Percentiles rank a stretch among this genome's conserved stretches.
phyloP scores from a whole-genome alignment of 768 basidiomycete genomes.

The Mycena venus region DNA sequence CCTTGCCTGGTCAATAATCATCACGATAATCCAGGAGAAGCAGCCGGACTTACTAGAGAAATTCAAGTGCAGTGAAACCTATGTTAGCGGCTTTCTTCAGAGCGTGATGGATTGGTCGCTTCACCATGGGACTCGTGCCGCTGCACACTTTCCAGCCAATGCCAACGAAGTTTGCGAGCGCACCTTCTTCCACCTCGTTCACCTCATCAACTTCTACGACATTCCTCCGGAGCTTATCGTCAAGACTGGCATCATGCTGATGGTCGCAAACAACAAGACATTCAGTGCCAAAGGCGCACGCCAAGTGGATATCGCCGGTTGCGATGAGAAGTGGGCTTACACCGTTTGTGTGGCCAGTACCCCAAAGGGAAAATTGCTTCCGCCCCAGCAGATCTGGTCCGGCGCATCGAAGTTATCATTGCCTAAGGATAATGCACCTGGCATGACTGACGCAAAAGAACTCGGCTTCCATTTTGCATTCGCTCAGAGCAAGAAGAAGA shows the following conservation, averaged over 20 bases:
- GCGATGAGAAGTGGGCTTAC: constrained; percentile 48
- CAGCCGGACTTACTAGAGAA: constrained; percentile 18
- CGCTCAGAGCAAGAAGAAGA: constrained; percentile 35
- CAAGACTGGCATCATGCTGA: constrained; percentile 38
- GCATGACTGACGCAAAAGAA: constrained; percentile 28
- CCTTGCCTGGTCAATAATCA: constrained; percentile 32
- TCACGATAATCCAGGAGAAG: constrained; percentile 22
- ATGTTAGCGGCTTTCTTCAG: constrained; percentile 32
- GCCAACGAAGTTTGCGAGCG: constrained; percentile 10
- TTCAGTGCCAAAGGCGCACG: constrained; percentile 32
- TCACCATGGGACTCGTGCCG: constrained; percentile 32
- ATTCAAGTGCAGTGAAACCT: constrained; percentile 34
- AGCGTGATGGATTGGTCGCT: constrained; percentile 36
- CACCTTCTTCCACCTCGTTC: constrained; percentile 35
- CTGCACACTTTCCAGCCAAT: constrained; percentile 35
- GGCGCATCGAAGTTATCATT: constrained; percentile 35
- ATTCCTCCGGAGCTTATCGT: constrained; percentile 37
- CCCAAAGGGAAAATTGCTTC: constrained; percentile 41
- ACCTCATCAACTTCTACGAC: constrained; percentile 28
- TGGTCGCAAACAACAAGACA: constrained; percentile 28
- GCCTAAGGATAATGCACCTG: constrained; percentile 17
- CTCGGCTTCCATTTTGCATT: constrained; percentile 39
- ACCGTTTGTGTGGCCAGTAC: constrained; percentile 43
- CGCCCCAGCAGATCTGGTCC: constrained; percentile 47
- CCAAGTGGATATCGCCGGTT: constrained; percentile 42